Evolutionary conservation across 2,329 filamentous ascomycete genomes (phyloP).

Genomic region (Alternaria metachromatica): DNA sequence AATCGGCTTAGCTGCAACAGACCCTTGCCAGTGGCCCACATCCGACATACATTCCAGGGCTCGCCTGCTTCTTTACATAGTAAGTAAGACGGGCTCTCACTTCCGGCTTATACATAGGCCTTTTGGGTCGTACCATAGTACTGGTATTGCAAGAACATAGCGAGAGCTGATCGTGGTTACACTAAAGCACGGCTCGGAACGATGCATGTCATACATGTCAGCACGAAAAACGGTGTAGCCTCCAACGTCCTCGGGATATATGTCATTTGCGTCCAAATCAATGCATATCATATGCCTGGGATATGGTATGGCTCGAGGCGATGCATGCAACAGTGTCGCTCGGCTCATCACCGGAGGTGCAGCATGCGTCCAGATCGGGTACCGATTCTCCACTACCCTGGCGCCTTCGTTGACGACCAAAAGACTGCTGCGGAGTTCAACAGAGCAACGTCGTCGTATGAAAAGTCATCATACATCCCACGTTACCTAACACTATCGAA

Average conservation of each 20-base stretch:
- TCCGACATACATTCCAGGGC: not conserved
- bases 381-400: not conserved
- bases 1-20: not conserved
- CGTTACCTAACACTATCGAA: not conserved
- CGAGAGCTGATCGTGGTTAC: not conserved
- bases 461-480: not conserved
- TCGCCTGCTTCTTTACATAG: not conserved
- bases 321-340: not conserved
- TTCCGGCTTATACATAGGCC: not conserved
- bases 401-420: not conserved
- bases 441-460: not conserved
- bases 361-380: not conserved
- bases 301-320: not conserved
- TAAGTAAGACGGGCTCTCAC: not conserved
- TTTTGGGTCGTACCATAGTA: not conserved
- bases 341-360: not conserved
- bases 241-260: not conserved
- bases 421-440: not conserved
- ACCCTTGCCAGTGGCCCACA: not conserved
- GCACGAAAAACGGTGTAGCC: not conserved
- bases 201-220: conserved; percentile 1
- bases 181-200: conserved; percentile 1
- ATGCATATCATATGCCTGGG: not conserved
- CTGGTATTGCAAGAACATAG: not conserved
- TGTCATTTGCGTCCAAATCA: not conserved